Percentiles rank a stretch among this genome's conserved stretches.
Conservation (phyloP, 2,329 filamentous ascomycete species). For the Sarocladium oryzae region DNA sequence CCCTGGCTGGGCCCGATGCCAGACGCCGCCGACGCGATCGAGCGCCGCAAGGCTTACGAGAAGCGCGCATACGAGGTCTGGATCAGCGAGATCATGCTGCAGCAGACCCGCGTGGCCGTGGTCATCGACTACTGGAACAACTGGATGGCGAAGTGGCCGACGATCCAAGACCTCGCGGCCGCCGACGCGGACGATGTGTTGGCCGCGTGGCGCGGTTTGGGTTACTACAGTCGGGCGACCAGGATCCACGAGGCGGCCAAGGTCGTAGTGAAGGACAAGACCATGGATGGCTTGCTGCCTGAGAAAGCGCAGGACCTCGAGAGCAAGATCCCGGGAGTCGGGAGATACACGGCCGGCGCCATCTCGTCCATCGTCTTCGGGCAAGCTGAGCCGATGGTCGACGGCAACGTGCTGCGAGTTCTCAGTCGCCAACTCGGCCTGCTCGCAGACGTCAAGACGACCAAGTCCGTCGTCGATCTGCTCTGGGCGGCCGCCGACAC, state of each 20-base stretch:
- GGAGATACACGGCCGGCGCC: conserved; percentile 56
- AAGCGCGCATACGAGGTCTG: conserved; percentile 58
- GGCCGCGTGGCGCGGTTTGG: conserved; percentile 52
- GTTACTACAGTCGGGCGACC: conserved; percentile 59
- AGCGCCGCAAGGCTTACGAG: conserved; percentile 38
- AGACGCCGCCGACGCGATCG: conserved; percentile 17
- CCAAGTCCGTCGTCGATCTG: conserved; percentile 44
- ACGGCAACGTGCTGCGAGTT: conserved; percentile 57
- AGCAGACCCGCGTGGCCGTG: conserved; percentile 57
- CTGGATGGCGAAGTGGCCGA: conserved; percentile 57
- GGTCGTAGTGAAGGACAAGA: conserved; percentile 36
- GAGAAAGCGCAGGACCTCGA: conserved; percentile 37
- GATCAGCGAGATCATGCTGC: conserved; percentile 63
- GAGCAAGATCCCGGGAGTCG: conserved; percentile 50
- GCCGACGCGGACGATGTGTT: conserved; percentile 51
- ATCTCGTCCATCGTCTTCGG: conserved; percentile 59
- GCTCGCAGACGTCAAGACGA: conserved; percentile 48
- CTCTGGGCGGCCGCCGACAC: conserved; percentile 53
- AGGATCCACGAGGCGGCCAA: conserved; percentile 52
- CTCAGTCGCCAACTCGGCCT: conserved; percentile 54
- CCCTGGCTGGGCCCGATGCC: conserved; percentile 42
- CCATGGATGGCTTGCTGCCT: conserved; percentile 43
- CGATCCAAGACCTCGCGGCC: conserved; percentile 46
- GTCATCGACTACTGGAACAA: conserved; percentile 58
- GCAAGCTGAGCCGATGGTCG: conserved; percentile 51